These are phyloP conservation scores for Domatiomyces globalis DNA, from an alignment of 2,329 filamentous ascomycete species.

Conservation along the genomic window DNA sequence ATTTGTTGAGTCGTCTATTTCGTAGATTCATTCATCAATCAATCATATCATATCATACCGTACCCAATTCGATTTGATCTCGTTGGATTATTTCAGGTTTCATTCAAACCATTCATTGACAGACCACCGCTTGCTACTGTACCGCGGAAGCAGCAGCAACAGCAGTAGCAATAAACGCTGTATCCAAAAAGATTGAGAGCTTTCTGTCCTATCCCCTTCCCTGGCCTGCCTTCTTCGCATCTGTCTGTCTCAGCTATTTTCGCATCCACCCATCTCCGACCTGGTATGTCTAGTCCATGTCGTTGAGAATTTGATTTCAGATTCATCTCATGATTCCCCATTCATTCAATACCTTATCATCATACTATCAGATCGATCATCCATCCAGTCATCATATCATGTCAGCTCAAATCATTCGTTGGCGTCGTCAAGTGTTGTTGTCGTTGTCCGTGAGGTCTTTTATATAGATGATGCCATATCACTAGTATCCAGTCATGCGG, in stretches of 20 bases:
- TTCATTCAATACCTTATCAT: background rate
- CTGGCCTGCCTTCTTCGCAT: too few relatives aligned
- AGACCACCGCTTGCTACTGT: too few relatives aligned
- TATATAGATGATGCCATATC: background rate
- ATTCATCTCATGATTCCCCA: background rate
- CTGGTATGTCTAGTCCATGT: too few relatives aligned
- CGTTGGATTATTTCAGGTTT: background rate
- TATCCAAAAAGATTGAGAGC: too few relatives aligned
- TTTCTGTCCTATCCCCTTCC: too few relatives aligned
- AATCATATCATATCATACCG: background rate
- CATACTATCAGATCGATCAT: background rate
- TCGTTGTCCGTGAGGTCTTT: background rate
- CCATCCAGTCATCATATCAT: background rate
- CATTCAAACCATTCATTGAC: background rate
- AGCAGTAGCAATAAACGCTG: too few relatives aligned
- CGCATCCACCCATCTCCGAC: too few relatives aligned
- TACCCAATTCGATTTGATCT: background rate
- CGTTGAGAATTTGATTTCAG: too few relatives aligned
- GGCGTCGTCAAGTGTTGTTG: background rate
- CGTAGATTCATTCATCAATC: slow-evolving; percentile 1
- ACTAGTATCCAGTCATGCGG: background rate
- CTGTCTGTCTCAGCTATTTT: too few relatives aligned
- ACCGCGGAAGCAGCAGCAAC: too few relatives aligned
- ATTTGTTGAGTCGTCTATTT: background rate
- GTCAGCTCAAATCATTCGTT: background rate